Evolutionary conservation across 78 protist species (phyloP), one percentile per base, ranked within the genome.

Genomic region (Monosiga brevicollis): DNA sequence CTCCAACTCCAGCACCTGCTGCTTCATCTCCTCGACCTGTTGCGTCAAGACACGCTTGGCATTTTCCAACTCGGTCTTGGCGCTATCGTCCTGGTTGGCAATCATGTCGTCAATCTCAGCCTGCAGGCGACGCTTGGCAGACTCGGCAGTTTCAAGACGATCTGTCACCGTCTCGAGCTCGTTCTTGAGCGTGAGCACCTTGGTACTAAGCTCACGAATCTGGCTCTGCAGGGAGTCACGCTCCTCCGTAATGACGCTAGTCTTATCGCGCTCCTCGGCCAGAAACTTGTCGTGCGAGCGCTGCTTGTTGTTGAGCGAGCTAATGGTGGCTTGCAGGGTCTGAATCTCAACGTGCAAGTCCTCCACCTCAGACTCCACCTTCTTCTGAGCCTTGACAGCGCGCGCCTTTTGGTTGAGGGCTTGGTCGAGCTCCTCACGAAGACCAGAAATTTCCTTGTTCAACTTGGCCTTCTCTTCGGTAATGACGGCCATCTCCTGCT

Each of bases 21-120:
- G 35, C 76, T 78, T 55, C 0, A 42, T 77, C 83, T 84, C 79
- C 81, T 84, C 79, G 54, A 80, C 39, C 87, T 77, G 54, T 9
- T 35, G 77, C 76, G 40, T 36, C 87, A 79, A 72, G 34, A 39
- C 39, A 10, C 83, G 87, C 83, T 84, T 84, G 49, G 78, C 62
- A 77, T 77, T 78, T 39, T 84, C 83, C 15, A 79, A 55, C 71
- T 62, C 62, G 54, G 6, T 25, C 40, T 37, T 3, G 77, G 55
- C 83, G 0, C 55, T 80, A 72, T 76, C 78, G 80, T 74, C 71
- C 79, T 34, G n/a, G 79, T 24, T 55, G 26, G 6, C 73, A n/a
- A 78, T 2, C 42, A 78, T 70, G 29, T 11, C 25, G 26, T 78
- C 38, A 1, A 78, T 70, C 73, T 78, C 82, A 25, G 36, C 73